Percentiles rank a stretch among this genome's conserved stretches.
These are phyloP conservation scores for Ganoderma sinense DNA, from an alignment of 1,284 basidiomycete species.

Conservation along the genomic window DNA sequence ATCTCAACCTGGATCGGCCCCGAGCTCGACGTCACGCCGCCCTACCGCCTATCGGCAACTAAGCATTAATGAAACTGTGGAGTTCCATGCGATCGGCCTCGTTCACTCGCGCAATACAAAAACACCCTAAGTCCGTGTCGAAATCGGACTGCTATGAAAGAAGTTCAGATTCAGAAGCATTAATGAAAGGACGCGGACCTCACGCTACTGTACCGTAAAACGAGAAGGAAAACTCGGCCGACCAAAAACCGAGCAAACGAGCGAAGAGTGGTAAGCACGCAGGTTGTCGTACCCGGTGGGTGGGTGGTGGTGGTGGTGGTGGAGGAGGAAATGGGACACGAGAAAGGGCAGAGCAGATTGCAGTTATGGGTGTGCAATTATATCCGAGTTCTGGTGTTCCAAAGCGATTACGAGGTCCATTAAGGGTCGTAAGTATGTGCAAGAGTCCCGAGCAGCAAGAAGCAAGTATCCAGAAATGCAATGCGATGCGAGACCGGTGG, in stretches of 20 bases:
- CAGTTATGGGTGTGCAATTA: not conserved
- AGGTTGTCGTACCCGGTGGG: not conserved
- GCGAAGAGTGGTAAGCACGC: conserved; percentile 28
- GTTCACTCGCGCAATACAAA: not conserved
- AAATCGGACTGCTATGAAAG: not conserved
- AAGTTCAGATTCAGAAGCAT: not conserved
- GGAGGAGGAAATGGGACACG: not conserved
- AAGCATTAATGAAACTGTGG: not conserved
- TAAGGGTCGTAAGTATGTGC: conserved; percentile 20
- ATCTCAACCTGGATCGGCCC: too few relatives aligned
- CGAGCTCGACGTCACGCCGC: not conserved
- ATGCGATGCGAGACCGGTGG: not conserved
- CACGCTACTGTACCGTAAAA: conserved; percentile 1
- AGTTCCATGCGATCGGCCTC: not conserved
- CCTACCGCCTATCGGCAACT: not conserved
- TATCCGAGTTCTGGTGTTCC: not conserved
- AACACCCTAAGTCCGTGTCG: not conserved
- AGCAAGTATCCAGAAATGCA: conserved; percentile 8
- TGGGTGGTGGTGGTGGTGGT: not conserved
- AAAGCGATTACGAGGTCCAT: conserved; percentile 9
- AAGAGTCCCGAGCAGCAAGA: conserved; percentile 1
- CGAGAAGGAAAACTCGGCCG: not conserved
- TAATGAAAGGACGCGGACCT: not conserved
- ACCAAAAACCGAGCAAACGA: not conserved
- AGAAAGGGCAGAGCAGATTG: conserved; percentile 3